A percentile compares a stretch with the other conserved stretches of the same genome.
Conservation (phyloP, 768 basidiomycete species). For the Hemileccinum rubropunctum region DNA sequence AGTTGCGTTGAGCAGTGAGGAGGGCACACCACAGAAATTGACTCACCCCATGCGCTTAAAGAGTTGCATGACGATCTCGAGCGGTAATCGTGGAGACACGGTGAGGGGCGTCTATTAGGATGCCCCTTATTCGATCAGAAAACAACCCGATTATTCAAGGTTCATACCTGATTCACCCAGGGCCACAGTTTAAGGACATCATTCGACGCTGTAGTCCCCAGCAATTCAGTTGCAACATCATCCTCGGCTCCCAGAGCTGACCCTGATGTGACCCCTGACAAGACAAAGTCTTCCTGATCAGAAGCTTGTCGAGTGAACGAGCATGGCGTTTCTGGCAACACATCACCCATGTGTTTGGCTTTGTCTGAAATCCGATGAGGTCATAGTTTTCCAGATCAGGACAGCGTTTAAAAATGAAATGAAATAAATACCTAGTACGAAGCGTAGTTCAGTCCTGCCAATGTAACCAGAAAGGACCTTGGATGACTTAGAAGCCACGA, state of each 20-base stretch:
- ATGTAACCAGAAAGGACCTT: constrained; percentile 82
- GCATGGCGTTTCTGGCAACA: constrained; percentile 66
- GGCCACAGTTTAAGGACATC: constrained; percentile 72
- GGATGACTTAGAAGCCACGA: constrained; percentile 63
- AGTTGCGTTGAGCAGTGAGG: background rate
- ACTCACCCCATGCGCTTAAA: constrained; percentile 97
- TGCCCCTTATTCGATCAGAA: background rate
- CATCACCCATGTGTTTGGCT: constrained; percentile 59
- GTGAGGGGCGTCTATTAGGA: constrained; percentile 81
- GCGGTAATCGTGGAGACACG: constrained; percentile 84
- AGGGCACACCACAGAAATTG: background rate
- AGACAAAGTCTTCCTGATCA: constrained; percentile 50
- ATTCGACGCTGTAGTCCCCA: constrained; percentile 56
- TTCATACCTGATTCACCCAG: constrained; percentile 88
- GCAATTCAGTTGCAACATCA: constrained; percentile 62
- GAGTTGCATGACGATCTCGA: constrained; percentile 96
- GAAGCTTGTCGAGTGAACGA: constrained; percentile 55
- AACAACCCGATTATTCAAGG: background rate
- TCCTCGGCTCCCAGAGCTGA: constrained; percentile 62
- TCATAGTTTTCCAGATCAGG: background rate
- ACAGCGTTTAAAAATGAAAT: background rate
- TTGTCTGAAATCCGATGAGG: constrained; percentile 50
- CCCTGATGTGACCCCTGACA: constrained; percentile 42
- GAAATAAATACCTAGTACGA: constrained; percentile 70
- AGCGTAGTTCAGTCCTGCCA: constrained; percentile 77